Conservation (phyloP, 495 filamentous ascomycete species). For the Hyaloscypha variabilis region DNA sequence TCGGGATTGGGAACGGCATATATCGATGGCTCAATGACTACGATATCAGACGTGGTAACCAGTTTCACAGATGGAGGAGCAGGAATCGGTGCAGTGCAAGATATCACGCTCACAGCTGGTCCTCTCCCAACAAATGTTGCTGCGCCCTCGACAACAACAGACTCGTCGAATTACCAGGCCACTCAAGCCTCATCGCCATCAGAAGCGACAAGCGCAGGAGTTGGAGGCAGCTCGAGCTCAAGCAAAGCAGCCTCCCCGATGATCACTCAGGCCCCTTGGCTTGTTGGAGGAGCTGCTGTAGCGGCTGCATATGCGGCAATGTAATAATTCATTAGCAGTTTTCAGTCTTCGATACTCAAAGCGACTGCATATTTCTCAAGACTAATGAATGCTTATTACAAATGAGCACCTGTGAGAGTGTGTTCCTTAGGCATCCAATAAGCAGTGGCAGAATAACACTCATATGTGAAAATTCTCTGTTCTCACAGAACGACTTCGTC, state of each 20-base stretch:
- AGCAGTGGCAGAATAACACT: not conserved
- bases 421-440: too few relatives aligned
- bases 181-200: not conserved
- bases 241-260: constrained; percentile 24
- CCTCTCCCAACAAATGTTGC: not conserved
- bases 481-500: not conserved
- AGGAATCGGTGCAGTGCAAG: constrained; percentile 1
- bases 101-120: constrained; percentile 22
- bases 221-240: not conserved
- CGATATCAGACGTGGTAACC: not conserved
- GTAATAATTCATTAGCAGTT: not conserved
- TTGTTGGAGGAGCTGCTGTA: constrained; percentile 26
- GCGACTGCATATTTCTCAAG: too few relatives aligned
- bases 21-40: not conserved
- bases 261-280: constrained; percentile 27
- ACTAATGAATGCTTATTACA: too few relatives aligned
- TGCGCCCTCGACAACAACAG: constrained; percentile 1
- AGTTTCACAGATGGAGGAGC: constrained; percentile 11
- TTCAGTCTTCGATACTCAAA: not conserved
- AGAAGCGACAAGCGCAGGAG: not conserved
- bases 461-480: not conserved
- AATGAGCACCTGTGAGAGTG: too few relatives aligned
- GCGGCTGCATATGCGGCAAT: constrained; percentile 23
- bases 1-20: not conserved
- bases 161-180: not conserved